phyloP scores from a whole-genome alignment of 148 eudicot species.

The Talinum fruticosum region DNA sequence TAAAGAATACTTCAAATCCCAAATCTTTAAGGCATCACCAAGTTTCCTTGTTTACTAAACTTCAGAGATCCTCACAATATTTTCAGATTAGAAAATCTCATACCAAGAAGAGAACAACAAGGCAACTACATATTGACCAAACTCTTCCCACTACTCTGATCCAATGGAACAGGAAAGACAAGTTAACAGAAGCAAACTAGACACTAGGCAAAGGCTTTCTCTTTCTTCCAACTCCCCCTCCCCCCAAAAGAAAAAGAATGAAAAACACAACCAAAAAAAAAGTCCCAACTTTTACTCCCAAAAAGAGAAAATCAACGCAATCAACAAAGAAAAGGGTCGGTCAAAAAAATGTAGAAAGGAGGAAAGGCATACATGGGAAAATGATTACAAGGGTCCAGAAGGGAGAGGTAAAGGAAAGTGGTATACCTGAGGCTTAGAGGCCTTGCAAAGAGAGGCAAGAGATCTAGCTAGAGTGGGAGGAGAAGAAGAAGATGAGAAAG shows the following conservation, averaged over 20 bases:
- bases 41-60: background rate
- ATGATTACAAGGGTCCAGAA: background rate
- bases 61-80: background rate
- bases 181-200: background rate
- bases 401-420: background rate
- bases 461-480: slow-evolving; percentile 56
- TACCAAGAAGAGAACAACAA: background rate
- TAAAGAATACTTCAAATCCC: too few species aligned
- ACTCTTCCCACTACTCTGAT: background rate
- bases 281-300: slow-evolving; percentile 7
- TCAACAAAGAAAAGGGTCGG: background rate
- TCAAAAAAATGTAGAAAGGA: background rate
- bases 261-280: too few species aligned
- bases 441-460: slow-evolving; percentile 84
- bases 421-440: slow-evolving; percentile 82
- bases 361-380: background rate
- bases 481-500: slow-evolving; percentile 27
- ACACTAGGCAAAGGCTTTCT: background rate
- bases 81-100: background rate
- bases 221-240: too few species aligned
- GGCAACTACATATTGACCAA: background rate
- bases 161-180: slow-evolving; percentile 3
- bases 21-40: background rate
- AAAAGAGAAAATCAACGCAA: background rate
- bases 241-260: background rate